Evolutionary conservation across 1,139 yeast species (phyloP).

Genomic region (Meyerozyma smithsonii): DNA sequence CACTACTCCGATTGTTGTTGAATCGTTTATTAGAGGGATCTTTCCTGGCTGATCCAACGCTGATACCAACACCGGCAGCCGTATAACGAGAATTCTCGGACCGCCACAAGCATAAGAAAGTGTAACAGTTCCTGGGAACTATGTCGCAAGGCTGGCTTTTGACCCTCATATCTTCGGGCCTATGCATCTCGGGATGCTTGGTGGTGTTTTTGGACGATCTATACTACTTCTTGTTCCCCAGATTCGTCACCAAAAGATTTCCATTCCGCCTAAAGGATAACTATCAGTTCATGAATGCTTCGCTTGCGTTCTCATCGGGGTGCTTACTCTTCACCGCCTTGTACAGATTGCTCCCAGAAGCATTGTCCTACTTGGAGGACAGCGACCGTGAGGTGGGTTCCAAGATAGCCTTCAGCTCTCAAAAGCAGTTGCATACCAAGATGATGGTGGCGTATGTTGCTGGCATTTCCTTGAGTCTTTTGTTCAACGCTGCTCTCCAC

Average conservation of each 20-base stretch:
- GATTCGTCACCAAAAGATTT: conserved; percentile 31
- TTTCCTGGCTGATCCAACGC: too few species aligned
- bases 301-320: conserved; percentile 73
- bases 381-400: conserved; percentile 18
- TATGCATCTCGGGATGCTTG: conserved; percentile 58
- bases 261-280: conserved; percentile 57
- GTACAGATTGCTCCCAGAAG: conserved; percentile 68
- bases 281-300: conserved; percentile 56
- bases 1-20: background rate
- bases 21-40: too few species aligned
- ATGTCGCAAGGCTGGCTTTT: conserved; percentile 50
- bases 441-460: conserved; percentile 47
- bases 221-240: conserved; percentile 38
- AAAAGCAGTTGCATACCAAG: conserved; percentile 22
- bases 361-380: conserved; percentile 33
- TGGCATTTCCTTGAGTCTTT: conserved; percentile 60
- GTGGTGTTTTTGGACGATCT: conserved; percentile 50
- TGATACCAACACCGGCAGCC: too few species aligned
- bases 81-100: too few species aligned
- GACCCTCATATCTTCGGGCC: conserved; percentile 49
- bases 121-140: too few species aligned
- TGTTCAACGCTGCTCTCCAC: conserved; percentile 64
- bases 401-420: conserved; percentile 6
- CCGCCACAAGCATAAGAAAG: too few species aligned
- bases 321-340: conserved; percentile 72